phyloP scores from a whole-genome alignment of 2,329 filamentous ascomycete species.

The Sporothrix schenckii region DNA sequence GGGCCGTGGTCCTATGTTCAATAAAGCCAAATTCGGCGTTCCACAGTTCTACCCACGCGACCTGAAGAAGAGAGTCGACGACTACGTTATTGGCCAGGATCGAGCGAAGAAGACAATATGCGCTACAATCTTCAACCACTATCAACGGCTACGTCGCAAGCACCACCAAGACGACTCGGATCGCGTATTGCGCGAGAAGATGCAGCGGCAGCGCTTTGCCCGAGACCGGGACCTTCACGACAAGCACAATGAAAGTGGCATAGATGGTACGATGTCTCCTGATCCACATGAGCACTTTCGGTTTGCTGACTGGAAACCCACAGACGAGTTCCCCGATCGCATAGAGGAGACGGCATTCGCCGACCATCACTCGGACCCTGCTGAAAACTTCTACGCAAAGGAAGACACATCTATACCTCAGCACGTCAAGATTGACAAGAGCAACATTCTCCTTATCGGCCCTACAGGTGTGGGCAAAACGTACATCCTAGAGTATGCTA shows the following conservation, averaged over 20 bases:
- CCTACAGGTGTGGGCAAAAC: slow-evolving; percentile 97
- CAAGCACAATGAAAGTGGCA: slow-evolving; percentile 62
- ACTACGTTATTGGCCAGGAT: slow-evolving; percentile 95
- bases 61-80: slow-evolving; percentile 88
- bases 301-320: slow-evolving; percentile 38
- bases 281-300: slow-evolving; percentile 3
- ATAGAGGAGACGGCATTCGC: slow-evolving; percentile 40
- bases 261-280: slow-evolving; percentile 66
- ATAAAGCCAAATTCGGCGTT: slow-evolving; percentile 60
- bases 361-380: slow-evolving; percentile 37
- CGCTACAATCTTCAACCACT: slow-evolving; percentile 94
- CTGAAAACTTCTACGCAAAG: slow-evolving; percentile 52
- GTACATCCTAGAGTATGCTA: slow-evolving; percentile 71
- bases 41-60: slow-evolving; percentile 66
- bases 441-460: slow-evolving; percentile 86
- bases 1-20: slow-evolving; percentile 64
- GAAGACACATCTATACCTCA: slow-evolving; percentile 52
- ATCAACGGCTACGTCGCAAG: slow-evolving; percentile 80
- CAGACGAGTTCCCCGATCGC: slow-evolving; percentile 61
- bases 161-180: slow-evolving; percentile 75
- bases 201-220: slow-evolving; percentile 70
- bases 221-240: slow-evolving; percentile 65
- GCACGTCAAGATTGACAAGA: slow-evolving; percentile 84
- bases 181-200: slow-evolving; percentile 61
- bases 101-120: slow-evolving; percentile 92